These are phyloP conservation scores for Puccinia brachypodii DNA, from an alignment of 1,284 basidiomycete genomes.

Conservation along the genomic window DNA sequence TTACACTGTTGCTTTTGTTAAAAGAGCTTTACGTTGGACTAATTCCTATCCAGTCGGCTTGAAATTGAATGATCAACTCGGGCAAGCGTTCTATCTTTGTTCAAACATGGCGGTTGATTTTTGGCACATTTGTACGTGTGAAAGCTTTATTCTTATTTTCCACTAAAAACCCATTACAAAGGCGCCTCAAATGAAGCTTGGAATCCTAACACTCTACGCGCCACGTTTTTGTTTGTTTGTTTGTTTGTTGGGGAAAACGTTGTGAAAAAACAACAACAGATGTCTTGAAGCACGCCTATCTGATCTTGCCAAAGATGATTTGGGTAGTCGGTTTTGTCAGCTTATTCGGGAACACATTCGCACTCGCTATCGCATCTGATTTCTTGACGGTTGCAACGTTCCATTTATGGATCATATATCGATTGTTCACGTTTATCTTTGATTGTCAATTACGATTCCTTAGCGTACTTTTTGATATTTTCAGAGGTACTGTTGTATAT, in stretches of 20 bases:
- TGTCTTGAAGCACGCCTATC: slow-evolving; percentile 58
- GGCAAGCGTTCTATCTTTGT: slow-evolving; percentile 68
- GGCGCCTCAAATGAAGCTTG: neutral
- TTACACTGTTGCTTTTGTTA: slow-evolving; percentile 63
- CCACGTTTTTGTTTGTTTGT: slow-evolving; percentile 49
- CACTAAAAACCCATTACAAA: neutral
- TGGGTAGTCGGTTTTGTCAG: slow-evolving; percentile 64
- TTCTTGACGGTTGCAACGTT: slow-evolving; percentile 67
- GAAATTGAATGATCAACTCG: slow-evolving; percentile 89
- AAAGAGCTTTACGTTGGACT: slow-evolving; percentile 72
- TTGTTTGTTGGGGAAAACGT: slow-evolving; percentile 53
- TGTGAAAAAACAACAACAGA: slow-evolving; percentile 50
- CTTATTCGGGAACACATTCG: slow-evolving; percentile 69
- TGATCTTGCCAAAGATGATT: slow-evolving; percentile 62
- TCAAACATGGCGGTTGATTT: slow-evolving; percentile 66
- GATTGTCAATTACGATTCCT: slow-evolving; percentile 66
- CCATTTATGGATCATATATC: slow-evolving; percentile 74
- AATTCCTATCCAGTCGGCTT: slow-evolving; percentile 93
- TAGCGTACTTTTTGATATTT: slow-evolving; percentile 84
- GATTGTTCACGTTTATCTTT: slow-evolving; percentile 68
- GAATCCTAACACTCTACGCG: slow-evolving; percentile 7
- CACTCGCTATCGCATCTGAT: slow-evolving; percentile 70
- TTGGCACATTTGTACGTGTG: slow-evolving; percentile 70
- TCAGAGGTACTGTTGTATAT: slow-evolving; percentile 66
- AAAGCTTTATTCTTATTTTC: slow-evolving; percentile 35